phyloP scores from a whole-genome alignment of 805 yeast species.

The Candida ovalis region DNA sequence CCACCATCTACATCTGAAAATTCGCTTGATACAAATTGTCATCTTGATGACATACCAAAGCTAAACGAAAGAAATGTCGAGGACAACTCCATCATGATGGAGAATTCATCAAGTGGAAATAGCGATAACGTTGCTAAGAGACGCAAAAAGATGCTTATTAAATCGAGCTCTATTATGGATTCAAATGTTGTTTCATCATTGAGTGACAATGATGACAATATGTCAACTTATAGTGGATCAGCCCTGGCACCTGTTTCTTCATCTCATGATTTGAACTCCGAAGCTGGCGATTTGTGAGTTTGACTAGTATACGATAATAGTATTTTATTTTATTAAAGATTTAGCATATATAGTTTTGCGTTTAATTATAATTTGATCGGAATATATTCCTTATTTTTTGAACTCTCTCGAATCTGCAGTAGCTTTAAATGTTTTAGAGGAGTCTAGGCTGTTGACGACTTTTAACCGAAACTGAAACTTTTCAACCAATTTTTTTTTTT shows the following conservation, averaged over 20 bases:
- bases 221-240: conserved; percentile 28
- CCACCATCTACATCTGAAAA: not conserved
- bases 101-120: not conserved
- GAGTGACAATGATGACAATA: conserved; percentile 30
- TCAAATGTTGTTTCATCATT: conserved; percentile 29
- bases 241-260: conserved; percentile 23
- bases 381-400: not conserved
- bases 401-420: no score
- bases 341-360: not conserved
- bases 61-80: not conserved
- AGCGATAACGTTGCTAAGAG: conserved; percentile 17
- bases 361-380: not conserved
- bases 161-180: conserved; percentile 8
- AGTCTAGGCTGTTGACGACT: no score
- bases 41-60: not conserved
- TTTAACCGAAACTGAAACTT: not conserved
- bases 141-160: conserved; percentile 20
- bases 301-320: not conserved
- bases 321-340: no score
- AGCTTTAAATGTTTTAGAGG: no score
- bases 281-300: conserved; percentile 2
- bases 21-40: not conserved
- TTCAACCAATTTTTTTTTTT: not conserved
- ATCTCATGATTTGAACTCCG: conserved; percentile 14
- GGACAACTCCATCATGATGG: not conserved